Evolutionary conservation across 2,329 filamentous ascomycete species (phyloP), one percentile per base, ranked within the genome.

Genomic region (Paraphaeosphaeria sporulosa): DNA sequence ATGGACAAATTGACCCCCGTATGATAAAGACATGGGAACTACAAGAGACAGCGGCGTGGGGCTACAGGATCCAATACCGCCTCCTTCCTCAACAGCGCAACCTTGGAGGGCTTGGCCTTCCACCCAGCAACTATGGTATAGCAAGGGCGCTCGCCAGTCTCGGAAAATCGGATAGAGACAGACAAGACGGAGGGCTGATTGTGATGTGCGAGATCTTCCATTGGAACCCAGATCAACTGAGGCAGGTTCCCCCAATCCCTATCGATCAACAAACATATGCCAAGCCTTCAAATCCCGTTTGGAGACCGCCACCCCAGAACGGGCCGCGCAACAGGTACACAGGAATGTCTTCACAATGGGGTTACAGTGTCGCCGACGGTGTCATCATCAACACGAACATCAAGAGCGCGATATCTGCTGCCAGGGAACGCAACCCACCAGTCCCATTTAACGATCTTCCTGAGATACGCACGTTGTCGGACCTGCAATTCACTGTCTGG

Each of bases 121-220:
- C 30, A n/a, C 19, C n/a, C 3, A 38, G 44, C 44, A 10, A 0
- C 3, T 56, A 48, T n/a, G 54, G 54, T 10, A 32, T 56, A 17
- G 54, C 43, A 27, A 44, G 54, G 17, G 54, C 54, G 19, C 44
- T 56, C 17, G 12, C 15, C 5, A 23, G 9, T 23, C 54, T 56
- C 19, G 44, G 44, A 6, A 49, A 25, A 43, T 57, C 34, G 3
- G 46, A 42, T n/a, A 51, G 32, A 25, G 44, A 47, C 21, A 19
- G 13, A n/a, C 32, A 57, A 25, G 55, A 57, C 17, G 55, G 55
- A 36, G 55, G 55, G 4, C 5, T 15, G 12, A 34, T 57, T 10
- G 15, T 6, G 9, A 44, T 32, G 10, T 32, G 30, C 30, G 30
- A 32, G 6, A 12, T 32, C 30, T 12, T 6, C 30, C 30, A 32